Conservation (phyloP, 179 eudicot genomes). For the Beta lomatogona region DNA sequence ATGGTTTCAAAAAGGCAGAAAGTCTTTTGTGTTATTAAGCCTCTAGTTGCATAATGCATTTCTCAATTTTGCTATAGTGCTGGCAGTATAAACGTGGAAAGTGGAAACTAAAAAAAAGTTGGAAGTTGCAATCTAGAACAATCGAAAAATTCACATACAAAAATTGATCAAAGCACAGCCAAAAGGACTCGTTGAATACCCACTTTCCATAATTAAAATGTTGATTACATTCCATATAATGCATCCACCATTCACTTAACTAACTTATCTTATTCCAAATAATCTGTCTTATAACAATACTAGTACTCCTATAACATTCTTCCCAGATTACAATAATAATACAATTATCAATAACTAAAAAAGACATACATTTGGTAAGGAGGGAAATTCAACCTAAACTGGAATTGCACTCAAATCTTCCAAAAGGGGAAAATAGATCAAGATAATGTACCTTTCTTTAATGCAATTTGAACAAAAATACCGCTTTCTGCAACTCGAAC, state of each 20-base stretch:
- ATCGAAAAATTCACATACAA: no score
- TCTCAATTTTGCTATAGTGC: background rate
- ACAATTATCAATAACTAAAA: background rate
- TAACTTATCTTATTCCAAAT: background rate
- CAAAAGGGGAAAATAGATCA: background rate
- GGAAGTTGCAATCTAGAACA: background rate
- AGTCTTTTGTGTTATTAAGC: background rate
- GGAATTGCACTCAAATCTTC: background rate
- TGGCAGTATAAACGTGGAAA: no score
- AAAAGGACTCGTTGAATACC: background rate
- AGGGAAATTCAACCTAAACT: background rate
- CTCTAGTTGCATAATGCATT: background rate
- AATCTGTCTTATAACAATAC: background rate
- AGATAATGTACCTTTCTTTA: slow-evolving; percentile 54
- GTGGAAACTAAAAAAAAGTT: background rate
- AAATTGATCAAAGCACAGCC: background rate
- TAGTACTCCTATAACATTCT: background rate
- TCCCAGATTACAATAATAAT: background rate
- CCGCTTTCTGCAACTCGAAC: slow-evolving; percentile 66
- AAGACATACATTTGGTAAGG: background rate
- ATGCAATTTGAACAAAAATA: slow-evolving; percentile 79
- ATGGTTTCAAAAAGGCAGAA: background rate
- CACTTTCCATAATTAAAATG: background rate
- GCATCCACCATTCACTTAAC: no score
- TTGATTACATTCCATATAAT: background rate